phyloP scores from a whole-genome alignment of 441 rosid genomes.

The Syzygium syzygioides region DNA sequence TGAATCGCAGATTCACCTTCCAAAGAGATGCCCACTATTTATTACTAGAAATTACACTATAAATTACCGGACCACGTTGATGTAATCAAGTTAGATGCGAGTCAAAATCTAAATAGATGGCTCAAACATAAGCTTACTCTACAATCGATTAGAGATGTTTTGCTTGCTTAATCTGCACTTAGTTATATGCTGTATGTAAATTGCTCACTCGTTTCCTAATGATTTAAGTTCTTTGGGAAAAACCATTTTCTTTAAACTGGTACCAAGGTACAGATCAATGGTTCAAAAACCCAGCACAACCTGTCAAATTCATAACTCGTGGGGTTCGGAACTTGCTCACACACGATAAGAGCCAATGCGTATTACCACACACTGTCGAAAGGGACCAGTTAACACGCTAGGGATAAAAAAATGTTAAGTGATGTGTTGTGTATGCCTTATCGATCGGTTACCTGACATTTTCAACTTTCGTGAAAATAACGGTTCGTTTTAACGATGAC shows the following conservation, averaged over 20 bases:
- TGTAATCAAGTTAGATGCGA: neutral
- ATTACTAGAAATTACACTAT: neutral
- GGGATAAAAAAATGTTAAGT: neutral
- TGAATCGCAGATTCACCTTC: neutral
- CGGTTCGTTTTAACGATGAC: neutral
- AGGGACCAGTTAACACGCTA: neutral
- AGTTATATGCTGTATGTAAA: neutral
- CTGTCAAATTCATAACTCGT: neutral
- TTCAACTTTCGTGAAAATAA: neutral
- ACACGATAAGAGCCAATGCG: neutral
- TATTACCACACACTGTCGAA: neutral
- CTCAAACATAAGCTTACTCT: neutral
- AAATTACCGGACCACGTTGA: neutral
- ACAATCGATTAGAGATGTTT: neutral
- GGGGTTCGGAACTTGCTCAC: neutral
- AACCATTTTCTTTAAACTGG: neutral
- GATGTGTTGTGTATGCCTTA: neutral
- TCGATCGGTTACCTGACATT: neutral
- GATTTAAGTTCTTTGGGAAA: neutral
- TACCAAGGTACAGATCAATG: neutral
- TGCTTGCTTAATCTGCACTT: neutral
- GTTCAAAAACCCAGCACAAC: neutral
- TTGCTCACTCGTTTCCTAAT: neutral
- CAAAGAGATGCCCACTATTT: neutral
- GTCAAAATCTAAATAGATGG: neutral